Evolutionary conservation across 192 early-diverging fungal genomes (phyloP).

Genomic region (Paraglomus occultum): DNA sequence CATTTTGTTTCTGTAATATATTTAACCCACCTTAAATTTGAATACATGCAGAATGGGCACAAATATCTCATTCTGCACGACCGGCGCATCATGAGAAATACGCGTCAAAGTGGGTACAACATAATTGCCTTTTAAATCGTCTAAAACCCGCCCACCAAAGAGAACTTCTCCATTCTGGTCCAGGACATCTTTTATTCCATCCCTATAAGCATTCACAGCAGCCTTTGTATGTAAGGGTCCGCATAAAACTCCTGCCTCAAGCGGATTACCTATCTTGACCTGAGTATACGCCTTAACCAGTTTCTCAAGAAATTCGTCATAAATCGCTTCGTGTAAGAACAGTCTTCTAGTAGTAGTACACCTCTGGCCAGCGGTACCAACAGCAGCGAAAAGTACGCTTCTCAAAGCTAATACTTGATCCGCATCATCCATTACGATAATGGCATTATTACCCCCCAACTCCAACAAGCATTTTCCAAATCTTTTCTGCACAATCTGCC

Average conservation of each 20-base stretch:
- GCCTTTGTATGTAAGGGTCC: slow-evolving; percentile 88
- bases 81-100: slow-evolving; percentile 67
- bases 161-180: slow-evolving; percentile 84
- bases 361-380: slow-evolving; percentile 93
- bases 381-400: slow-evolving; percentile 88
- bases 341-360: slow-evolving; percentile 93
- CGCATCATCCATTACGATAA: slow-evolving; percentile 89
- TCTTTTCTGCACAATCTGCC: slow-evolving; percentile 72
- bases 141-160: slow-evolving; percentile 77
- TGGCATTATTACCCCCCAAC: slow-evolving; percentile 95
- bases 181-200: slow-evolving; percentile 76
- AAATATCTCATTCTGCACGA: slow-evolving; percentile 94
- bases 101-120: slow-evolving; percentile 91
- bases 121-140: slow-evolving; percentile 77
- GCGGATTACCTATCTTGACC: slow-evolving; percentile 85
- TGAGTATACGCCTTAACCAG: slow-evolving; percentile 83
- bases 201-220: slow-evolving; percentile 74
- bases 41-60: slow-evolving; percentile 90
- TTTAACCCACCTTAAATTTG: slow-evolving; percentile 50
- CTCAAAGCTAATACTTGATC: slow-evolving; percentile 86
- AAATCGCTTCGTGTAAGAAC: slow-evolving; percentile 83
- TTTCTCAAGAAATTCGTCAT: slow-evolving; percentile 77
- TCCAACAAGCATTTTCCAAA: slow-evolving; percentile 89
- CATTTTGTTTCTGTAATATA: no score
- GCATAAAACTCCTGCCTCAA: slow-evolving; percentile 78